Evolutionary conservation across 2,329 filamentous ascomycete genomes (phyloP).

Genomic region (Ophiocordyceps camponoti-leonardi): DNA sequence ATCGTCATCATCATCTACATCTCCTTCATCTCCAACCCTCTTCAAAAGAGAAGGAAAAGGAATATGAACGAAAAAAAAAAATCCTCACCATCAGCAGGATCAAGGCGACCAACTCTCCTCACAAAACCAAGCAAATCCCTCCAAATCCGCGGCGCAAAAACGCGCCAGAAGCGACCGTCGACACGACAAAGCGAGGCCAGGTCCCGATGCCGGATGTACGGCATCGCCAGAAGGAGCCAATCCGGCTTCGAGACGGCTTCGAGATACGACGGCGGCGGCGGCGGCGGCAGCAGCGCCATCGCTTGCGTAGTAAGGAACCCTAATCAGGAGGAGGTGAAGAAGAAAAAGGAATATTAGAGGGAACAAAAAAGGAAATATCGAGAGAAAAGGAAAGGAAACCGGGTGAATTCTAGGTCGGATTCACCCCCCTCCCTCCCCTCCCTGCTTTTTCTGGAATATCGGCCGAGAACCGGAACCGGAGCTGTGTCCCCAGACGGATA

Average conservation of each 20-base stretch:
- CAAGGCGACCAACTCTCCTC: conserved; percentile 20
- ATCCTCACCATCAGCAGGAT: conserved; percentile 27
- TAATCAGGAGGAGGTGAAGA: too few species aligned
- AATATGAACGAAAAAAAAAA: too few species aligned
- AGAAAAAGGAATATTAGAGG: too few species aligned
- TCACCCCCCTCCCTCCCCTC: too few species aligned
- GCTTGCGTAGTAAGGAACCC: too few species aligned
- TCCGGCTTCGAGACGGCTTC: background rate
- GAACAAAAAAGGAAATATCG: too few species aligned
- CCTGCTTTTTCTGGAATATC: too few species aligned
- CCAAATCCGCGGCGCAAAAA: conserved; percentile 16
- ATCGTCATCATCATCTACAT: background rate
- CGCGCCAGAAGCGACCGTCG: background rate
- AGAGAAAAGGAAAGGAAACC: too few species aligned
- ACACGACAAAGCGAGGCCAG: background rate
- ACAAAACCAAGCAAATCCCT: conserved; percentile 25
- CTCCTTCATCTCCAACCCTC: background rate
- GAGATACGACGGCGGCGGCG: background rate
- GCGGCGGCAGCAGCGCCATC: background rate
- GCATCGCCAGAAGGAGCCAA: background rate
- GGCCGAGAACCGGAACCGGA: too few species aligned
- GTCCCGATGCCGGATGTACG: background rate
- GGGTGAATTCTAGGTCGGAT: too few species aligned
- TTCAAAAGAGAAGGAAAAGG: background rate
- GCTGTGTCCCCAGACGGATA: too few species aligned